Conservation (phyloP, 2,329 filamentous ascomycete species). For the Stachybotrys chartarum region DNA sequence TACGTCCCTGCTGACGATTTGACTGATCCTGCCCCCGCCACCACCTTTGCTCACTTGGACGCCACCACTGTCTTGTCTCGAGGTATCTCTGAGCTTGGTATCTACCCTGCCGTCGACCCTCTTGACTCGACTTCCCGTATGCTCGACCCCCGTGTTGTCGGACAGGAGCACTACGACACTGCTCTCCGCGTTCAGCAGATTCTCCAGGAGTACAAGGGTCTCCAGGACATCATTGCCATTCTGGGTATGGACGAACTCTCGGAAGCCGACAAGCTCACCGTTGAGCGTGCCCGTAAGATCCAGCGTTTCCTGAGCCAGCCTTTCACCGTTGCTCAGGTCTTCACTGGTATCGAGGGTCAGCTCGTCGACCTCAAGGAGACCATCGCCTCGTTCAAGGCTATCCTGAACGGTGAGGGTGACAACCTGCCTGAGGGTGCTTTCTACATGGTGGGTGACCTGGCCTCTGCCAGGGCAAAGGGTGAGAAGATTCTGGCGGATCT, state of each 20-base stretch:
- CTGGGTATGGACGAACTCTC: constrained; percentile 99
- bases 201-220: constrained; percentile 99
- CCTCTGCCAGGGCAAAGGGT: constrained; percentile 89
- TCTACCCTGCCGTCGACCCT: constrained; percentile 99
- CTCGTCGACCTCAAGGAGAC: constrained; percentile 99
- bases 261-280: constrained; percentile 97
- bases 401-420: constrained; percentile 91
- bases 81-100: constrained; percentile 99
- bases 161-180: constrained; percentile 94
- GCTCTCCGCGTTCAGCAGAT: constrained; percentile 97
- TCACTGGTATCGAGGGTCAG: constrained; percentile 90
- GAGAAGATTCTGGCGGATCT: constrained; percentile 99
- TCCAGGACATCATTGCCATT: constrained; percentile 99
- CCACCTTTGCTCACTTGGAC: constrained; percentile 99
- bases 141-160: constrained; percentile 97
- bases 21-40: constrained; percentile 98
- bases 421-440: constrained; percentile 87
- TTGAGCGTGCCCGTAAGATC: constrained; percentile 99
- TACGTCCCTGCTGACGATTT: constrained; percentile 99
- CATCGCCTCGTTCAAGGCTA: constrained; percentile 94
- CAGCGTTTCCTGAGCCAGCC: constrained; percentile 99
- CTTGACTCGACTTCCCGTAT: constrained; percentile 99
- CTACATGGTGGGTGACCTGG: constrained; percentile 98
- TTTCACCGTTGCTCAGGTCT: constrained; percentile 81
- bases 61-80: constrained; percentile 99